Percentiles rank a stretch among this genome's conserved stretches.
Conservation (phyloP, 306 rosid genomes). For the Trifolium fragiferum region DNA sequence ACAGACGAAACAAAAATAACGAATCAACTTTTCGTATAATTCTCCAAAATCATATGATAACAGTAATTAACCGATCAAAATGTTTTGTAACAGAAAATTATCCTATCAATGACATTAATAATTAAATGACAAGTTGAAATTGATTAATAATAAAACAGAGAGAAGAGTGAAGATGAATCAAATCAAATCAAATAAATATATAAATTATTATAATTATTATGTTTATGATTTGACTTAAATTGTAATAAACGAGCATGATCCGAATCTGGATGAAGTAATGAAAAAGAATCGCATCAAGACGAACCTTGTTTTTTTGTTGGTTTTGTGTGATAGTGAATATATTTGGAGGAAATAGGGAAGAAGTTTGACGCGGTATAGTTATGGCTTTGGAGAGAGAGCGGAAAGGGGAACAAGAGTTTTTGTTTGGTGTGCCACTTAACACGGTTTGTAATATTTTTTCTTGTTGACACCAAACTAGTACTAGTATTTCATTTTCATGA, state of each 20-base stretch:
- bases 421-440: conserved; percentile 28
- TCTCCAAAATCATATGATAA: neutral
- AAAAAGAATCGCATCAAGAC: conserved; percentile 7
- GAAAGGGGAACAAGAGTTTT: neutral
- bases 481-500: too few relatives aligned
- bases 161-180: neutral
- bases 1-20: neutral
- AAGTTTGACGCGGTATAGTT: neutral
- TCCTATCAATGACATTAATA: neutral
- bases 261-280: conserved; percentile 4
- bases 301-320: conserved; percentile 2
- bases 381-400: neutral
- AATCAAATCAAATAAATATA: neutral
- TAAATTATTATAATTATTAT: neutral
- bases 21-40: neutral
- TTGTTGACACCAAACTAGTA: neutral
- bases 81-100: neutral
- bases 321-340: neutral
- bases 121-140: neutral
- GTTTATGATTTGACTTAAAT: neutral
- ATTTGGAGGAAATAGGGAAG: neutral
- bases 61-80: neutral
- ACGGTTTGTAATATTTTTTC: neutral
- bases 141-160: neutral
- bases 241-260: neutral